phyloP scores from a whole-genome alignment of 345 rosid genomes.

The Chamaenerion angustifolium region DNA sequence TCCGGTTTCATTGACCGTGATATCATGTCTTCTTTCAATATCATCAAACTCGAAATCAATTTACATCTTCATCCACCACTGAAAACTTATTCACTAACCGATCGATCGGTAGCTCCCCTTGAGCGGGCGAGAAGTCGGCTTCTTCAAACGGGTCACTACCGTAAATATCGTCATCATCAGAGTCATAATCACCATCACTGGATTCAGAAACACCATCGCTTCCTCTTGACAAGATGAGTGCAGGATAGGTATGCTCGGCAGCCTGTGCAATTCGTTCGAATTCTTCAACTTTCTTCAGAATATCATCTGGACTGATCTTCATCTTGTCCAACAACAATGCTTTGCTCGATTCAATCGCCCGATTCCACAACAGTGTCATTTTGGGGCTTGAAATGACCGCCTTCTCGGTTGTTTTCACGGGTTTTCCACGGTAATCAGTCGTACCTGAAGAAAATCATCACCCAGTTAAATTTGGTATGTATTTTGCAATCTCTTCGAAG shows the following conservation, averaged over 20 bases:
- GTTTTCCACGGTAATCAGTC: not conserved
- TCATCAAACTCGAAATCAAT: not conserved
- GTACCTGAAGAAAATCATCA: slow-evolving; percentile 12
- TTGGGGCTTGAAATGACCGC: slow-evolving; percentile 50
- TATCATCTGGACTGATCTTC: slow-evolving; percentile 47
- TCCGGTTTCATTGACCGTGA: no score
- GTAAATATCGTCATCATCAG: slow-evolving; percentile 25
- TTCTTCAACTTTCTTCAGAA: slow-evolving; percentile 64
- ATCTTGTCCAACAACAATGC: slow-evolving; percentile 47
- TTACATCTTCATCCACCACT: slow-evolving; percentile 8
- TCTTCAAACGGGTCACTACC: slow-evolving; percentile 30
- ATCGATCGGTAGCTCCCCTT: slow-evolving; percentile 59
- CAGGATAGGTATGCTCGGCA: slow-evolving; percentile 63
- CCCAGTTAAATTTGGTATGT: no score
- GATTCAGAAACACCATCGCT: slow-evolving; percentile 13
- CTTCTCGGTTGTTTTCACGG: slow-evolving; percentile 6
- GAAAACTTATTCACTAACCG: slow-evolving; percentile 31
- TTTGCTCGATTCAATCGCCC: slow-evolving; percentile 52
- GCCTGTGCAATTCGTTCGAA: slow-evolving; percentile 50
- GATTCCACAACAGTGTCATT: slow-evolving; percentile 67
- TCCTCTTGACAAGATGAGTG: slow-evolving; percentile 33
- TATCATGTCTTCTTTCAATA: not conserved
- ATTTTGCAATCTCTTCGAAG: no score
- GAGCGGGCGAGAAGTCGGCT: slow-evolving; percentile 17
- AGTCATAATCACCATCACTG: slow-evolving; percentile 19